phyloP scores from a whole-genome alignment of 495 filamentous ascomycete genomes.

The Bathelium albidoporum region DNA sequence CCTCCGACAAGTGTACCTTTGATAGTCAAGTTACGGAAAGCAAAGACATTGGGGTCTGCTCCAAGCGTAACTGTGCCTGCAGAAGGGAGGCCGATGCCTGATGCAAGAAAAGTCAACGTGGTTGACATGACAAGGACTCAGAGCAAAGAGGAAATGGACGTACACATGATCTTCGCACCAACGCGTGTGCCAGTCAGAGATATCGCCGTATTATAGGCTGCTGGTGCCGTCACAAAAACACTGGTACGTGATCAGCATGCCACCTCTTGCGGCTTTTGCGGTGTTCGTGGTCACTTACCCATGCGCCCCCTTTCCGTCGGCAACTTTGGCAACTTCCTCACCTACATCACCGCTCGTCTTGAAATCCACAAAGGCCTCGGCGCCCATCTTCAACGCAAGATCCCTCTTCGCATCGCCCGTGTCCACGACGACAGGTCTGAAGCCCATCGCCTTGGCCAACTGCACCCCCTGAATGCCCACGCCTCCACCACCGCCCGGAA shows the following conservation, averaged over 20 bases:
- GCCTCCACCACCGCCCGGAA: conserved; percentile 36
- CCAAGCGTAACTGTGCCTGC: conserved; percentile 29
- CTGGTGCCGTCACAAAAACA: background rate
- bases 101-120: no score
- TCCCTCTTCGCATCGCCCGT: conserved; percentile 34
- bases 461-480: conserved; percentile 35
- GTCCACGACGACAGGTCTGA: conserved; percentile 44
- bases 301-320: conserved; percentile 40
- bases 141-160: conserved; percentile 18
- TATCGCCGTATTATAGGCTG: conserved; percentile 10
- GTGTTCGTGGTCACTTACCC: conserved; percentile 38
- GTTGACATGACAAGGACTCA: no score
- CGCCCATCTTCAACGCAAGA: conserved; percentile 38
- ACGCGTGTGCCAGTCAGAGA: conserved; percentile 34
- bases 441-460: conserved; percentile 41
- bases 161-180: conserved; percentile 39
- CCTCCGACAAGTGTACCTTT: conserved; percentile 41
- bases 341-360: conserved; percentile 29
- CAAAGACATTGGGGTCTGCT: conserved; percentile 34
- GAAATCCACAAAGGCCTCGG: conserved; percentile 45
- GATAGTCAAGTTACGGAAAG: conserved; percentile 37
- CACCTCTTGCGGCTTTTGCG: no score
- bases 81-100: conserved; percentile 22
- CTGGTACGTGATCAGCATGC: background rate
- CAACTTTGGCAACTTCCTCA: conserved; percentile 32